A percentile compares a stretch with the other conserved stretches of the same genome.
Evolutionary conservation across 305 asterid genomes (phyloP).

Genomic region (Solanum aculeatissimum): DNA sequence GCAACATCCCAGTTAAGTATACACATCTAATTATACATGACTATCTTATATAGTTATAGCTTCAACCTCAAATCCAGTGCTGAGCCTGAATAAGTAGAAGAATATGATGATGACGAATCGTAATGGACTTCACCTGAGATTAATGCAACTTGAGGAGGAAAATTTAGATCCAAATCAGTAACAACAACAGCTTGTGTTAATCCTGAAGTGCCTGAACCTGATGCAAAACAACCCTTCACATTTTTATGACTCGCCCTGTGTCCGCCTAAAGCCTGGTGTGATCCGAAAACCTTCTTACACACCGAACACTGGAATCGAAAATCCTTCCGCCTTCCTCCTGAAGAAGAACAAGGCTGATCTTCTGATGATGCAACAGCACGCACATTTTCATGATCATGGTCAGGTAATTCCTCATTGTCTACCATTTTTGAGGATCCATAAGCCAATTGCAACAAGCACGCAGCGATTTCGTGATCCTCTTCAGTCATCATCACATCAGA

Average conservation of each 20-base stretch:
- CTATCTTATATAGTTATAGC: neutral
- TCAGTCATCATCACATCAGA: constrained; percentile 1
- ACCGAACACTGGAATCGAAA: constrained; percentile 57
- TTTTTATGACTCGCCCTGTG: constrained; percentile 81
- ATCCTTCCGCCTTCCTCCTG: neutral
- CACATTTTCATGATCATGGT: neutral
- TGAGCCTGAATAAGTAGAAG: neutral
- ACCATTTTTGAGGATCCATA: neutral
- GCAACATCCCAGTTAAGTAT: neutral
- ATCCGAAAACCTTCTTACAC: constrained; percentile 66
- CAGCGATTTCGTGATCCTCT: constrained; percentile 48
- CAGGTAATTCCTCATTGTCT: neutral
- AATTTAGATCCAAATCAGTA: neutral
- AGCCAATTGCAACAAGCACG: constrained; percentile 42
- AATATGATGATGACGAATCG: neutral
- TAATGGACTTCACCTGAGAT: neutral
- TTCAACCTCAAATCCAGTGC: neutral
- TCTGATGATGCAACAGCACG: neutral
- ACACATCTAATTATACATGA: neutral
- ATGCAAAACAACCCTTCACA: constrained; percentile 66
- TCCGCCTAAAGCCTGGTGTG: constrained; percentile 69
- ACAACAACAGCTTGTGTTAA: neutral
- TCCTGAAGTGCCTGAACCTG: neutral
- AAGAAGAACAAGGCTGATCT: neutral
- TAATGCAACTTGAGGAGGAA: neutral